phyloP scores from a whole-genome alignment of 148 eudicot species.

The Fagopyrum homotropicum region DNA sequence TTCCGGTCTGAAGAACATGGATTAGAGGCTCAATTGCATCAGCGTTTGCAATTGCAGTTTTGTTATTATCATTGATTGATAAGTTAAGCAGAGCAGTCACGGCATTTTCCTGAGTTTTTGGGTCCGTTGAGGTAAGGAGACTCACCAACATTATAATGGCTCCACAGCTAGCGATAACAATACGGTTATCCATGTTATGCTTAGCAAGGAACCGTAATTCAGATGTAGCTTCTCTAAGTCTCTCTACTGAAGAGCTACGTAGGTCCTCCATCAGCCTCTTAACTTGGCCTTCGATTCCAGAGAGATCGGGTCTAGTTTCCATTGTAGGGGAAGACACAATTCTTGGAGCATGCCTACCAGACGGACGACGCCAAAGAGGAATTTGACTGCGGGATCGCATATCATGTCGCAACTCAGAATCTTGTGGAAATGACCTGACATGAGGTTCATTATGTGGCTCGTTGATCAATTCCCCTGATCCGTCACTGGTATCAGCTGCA shows the following conservation, averaged over 20 bases:
- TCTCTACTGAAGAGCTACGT: conserved; percentile 13
- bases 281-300: background rate
- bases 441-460: conserved; percentile 37
- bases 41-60: conserved; percentile 29
- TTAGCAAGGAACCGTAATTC: conserved; percentile 31
- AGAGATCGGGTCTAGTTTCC: conserved; percentile 13
- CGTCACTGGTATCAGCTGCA: conserved; percentile 9
- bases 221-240: conserved; percentile 24
- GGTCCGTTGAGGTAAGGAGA: conserved; percentile 20
- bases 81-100: conserved; percentile 36
- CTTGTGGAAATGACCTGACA: conserved; percentile 24
- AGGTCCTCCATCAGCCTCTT: background rate
- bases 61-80: conserved; percentile 31
- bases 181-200: conserved; percentile 31
- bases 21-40: conserved; percentile 24
- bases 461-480: conserved; percentile 34
- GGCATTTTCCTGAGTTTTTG: conserved; percentile 26
- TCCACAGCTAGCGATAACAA: conserved; percentile 29
- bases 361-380: conserved; percentile 37
- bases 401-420: conserved; percentile 33
- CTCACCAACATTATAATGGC: conserved; percentile 26
- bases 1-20: conserved; percentile 12
- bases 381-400: conserved; percentile 40
- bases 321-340: conserved; percentile 5
- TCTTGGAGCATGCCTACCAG: conserved; percentile 22